Evolutionary conservation across 2,329 filamentous ascomycete species (phyloP).

Genomic region (Clonostachys solani): DNA sequence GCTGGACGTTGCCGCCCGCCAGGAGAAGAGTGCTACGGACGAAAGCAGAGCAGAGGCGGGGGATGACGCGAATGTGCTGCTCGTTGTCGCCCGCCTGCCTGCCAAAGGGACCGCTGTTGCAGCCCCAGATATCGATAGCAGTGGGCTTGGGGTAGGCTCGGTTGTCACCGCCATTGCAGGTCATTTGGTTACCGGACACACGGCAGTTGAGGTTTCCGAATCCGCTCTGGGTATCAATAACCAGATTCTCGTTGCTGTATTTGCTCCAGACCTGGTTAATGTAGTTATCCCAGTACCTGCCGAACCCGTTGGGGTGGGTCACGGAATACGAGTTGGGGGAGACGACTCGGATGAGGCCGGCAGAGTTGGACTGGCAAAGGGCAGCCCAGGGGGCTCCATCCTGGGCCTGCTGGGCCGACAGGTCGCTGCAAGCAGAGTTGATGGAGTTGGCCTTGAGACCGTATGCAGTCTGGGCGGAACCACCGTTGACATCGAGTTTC

Average conservation of each 20-base stretch:
- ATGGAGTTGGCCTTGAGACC: slow-evolving; percentile 40
- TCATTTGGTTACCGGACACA: slow-evolving; percentile 25
- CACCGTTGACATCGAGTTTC: slow-evolving; percentile 40
- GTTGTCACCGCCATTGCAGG: slow-evolving; percentile 30
- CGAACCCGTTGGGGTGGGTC: slow-evolving; percentile 37
- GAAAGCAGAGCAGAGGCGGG: slow-evolving; percentile 71
- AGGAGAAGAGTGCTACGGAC: slow-evolving; percentile 67
- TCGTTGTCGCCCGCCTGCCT: slow-evolving; percentile 31
- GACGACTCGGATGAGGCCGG: slow-evolving; percentile 40
- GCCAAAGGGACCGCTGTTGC: slow-evolving; percentile 53
- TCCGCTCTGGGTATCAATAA: slow-evolving; percentile 47
- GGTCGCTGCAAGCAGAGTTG: slow-evolving; percentile 10
- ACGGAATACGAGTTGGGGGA: slow-evolving; percentile 47
- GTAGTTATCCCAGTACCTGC: slow-evolving; percentile 44
- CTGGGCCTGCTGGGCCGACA: slow-evolving; percentile 36
- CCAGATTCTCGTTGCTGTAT: slow-evolving; percentile 37
- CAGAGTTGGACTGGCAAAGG: slow-evolving; percentile 39
- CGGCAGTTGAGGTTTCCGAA: slow-evolving; percentile 44
- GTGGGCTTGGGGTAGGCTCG: slow-evolving; percentile 41
- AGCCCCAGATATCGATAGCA: slow-evolving; percentile 45
- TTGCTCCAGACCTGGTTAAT: slow-evolving; percentile 47
- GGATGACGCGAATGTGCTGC: slow-evolving; percentile 59
- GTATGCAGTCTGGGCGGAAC: slow-evolving; percentile 32
- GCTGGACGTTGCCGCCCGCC: slow-evolving; percentile 25
- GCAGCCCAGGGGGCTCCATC: slow-evolving; percentile 48